A percentile compares a stretch with the other conserved stretches of the same genome.
phyloP scores from a whole-genome alignment of 106 monocot genomes.

The Triglochin maritima region DNA sequence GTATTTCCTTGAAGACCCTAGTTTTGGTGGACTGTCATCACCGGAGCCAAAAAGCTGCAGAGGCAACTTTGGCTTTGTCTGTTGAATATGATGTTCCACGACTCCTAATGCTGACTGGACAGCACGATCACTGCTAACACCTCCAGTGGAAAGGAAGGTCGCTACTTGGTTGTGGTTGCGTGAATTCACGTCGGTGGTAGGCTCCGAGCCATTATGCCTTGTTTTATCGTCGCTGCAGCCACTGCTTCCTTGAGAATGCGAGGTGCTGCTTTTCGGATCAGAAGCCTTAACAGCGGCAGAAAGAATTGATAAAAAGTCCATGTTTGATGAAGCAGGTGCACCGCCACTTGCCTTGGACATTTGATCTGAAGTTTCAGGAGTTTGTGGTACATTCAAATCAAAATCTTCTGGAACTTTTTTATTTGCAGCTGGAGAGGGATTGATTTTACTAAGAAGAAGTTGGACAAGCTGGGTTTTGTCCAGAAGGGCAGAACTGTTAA shows the following conservation, averaged over 20 bases:
- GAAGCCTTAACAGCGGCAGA: slow-evolving; percentile 51
- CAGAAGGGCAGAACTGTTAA: slow-evolving; percentile 27
- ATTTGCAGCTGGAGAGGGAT: slow-evolving; percentile 21
- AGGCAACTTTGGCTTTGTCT: slow-evolving; percentile 20
- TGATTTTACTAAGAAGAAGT: slow-evolving; percentile 60
- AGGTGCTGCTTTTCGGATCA: slow-evolving; percentile 16
- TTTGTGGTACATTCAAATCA: slow-evolving; percentile 78
- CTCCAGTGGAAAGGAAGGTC: slow-evolving; percentile 8
- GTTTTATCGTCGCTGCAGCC: slow-evolving; percentile 51
- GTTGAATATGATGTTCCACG: slow-evolving; percentile 15
- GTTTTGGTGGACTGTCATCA: slow-evolving; percentile 51
- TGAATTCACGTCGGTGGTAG: slow-evolving; percentile 23
- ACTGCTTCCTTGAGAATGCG: slow-evolving; percentile 55
- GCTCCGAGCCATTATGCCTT: slow-evolving; percentile 15
- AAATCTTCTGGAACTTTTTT: slow-evolving; percentile 34
- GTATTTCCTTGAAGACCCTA: slow-evolving; percentile 50
- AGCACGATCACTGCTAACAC: background rate
- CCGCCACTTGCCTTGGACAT: slow-evolving; percentile 18
- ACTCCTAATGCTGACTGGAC: slow-evolving; percentile 6
- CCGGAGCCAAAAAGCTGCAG: slow-evolving; percentile 55
- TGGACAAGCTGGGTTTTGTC: slow-evolving; percentile 58
- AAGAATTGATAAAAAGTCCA: slow-evolving; percentile 60
- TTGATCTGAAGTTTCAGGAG: slow-evolving; percentile 29
- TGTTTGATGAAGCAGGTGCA: slow-evolving; percentile 37
- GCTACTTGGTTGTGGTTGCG: slow-evolving; percentile 11